A percentile compares a stretch with the other conserved stretches of the same genome.
Conservation (phyloP, 2,329 filamentous ascomycete species). For the Boeremia exigua region DNA sequence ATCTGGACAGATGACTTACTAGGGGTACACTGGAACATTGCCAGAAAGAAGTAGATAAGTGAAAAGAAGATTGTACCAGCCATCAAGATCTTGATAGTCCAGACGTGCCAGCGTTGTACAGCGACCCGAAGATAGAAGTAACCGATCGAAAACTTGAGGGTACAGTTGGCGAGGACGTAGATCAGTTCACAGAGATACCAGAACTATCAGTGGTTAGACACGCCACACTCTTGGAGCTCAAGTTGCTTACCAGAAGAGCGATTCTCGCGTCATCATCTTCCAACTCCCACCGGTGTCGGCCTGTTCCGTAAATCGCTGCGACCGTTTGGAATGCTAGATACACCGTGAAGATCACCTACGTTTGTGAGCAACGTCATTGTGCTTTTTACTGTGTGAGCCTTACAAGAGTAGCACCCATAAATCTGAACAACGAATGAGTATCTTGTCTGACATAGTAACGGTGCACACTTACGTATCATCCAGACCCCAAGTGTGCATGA, state of each 20-base stretch:
- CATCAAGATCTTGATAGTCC: conserved; percentile 57
- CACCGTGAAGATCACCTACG: conserved; percentile 46
- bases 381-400: background rate
- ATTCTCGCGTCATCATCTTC: conserved; percentile 34
- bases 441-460: background rate
- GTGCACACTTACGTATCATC: conserved; percentile 43
- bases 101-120: conserved; percentile 52
- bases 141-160: conserved; percentile 59
- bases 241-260: conserved; percentile 35
- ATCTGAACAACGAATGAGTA: conserved; percentile 7
- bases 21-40: conserved; percentile 61
- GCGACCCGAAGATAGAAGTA: conserved; percentile 62
- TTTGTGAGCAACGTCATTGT: background rate
- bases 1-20: conserved; percentile 12
- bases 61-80: conserved; percentile 54
- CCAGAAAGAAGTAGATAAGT: conserved; percentile 57
- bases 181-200: conserved; percentile 65
- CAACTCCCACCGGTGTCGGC: conserved; percentile 46
- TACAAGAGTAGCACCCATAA: conserved; percentile 49
- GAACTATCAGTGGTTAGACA: conserved; percentile 34
- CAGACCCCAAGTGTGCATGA: conserved; percentile 42
- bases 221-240: background rate
- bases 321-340: conserved; percentile 50
- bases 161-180: conserved; percentile 57
- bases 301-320: conserved; percentile 49